Evolutionary conservation across 2,329 filamentous ascomycete species (phyloP), one percentile per base, ranked within the genome.

Genomic region (Cryoendolithus antarcticus): DNA sequence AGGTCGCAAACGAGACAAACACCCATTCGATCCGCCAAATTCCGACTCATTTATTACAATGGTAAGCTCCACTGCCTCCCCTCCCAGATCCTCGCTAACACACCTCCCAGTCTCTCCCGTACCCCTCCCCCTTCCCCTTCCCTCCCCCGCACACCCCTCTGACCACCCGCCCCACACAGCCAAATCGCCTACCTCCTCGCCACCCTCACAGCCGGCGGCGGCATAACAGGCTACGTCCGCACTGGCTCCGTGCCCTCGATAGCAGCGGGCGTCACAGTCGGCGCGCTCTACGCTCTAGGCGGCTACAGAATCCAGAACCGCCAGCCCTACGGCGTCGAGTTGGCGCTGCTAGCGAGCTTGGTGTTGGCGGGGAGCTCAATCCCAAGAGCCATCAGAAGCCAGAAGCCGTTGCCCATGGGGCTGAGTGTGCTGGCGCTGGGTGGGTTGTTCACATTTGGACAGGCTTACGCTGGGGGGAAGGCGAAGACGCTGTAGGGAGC

Each of bases 191-290:
- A 80, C 61, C 60, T 83, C 54, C 77, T 96, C 55, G 84, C 82
- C 44, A 71, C 77, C 47, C 71, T 96, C 43, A 95, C 88, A 42
- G 86, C 88, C 37, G 72, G 81, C 41, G 91, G 91, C 52, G 91
- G 91, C 48, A 80, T 84, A 44, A 82, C 83, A 57, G 91, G 91
- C 57, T 98, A 86, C 63, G 69, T 80, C 33, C 79, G 80, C 59
- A 91, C 88, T 1, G 75, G 85, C 43, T 96, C 88, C 15, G 61
- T 94, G 36, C 89, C 89, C 30, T 94, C 86, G 9, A 72, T 96
- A 50, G 77, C 75, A 9, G 91, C 91, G 9, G 91, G 91, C 38
- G 69, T 85, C 49, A 79, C 80, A 28, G 86, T 98, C 48, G 91
- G 91, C 34, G 64, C 70, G 10, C 63, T 85, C 60, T 82, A 98